Conservation (phyloP, 495 filamentous ascomycete species). For the Neurospora tetrasperma region DNA sequence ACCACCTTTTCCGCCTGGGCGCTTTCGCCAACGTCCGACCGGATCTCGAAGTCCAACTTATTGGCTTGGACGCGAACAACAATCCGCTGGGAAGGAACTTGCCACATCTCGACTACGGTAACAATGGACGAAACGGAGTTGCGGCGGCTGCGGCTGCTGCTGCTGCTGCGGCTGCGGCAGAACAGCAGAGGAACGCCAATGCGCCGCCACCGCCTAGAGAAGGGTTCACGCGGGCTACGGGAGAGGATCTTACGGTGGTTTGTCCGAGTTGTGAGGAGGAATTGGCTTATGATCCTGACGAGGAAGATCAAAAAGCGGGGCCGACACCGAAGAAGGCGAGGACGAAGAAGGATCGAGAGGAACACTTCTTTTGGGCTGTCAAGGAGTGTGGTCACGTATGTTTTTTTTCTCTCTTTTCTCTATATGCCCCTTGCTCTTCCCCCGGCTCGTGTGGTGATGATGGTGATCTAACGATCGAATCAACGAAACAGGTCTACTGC, state of each 20-base stretch:
- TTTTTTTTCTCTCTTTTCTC: neutral
- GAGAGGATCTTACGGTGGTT: constrained; percentile 29
- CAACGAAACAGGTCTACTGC: constrained; percentile 33
- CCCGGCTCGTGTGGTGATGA: neutral
- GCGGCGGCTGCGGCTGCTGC: neutral
- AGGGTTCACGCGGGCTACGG: constrained; percentile 34
- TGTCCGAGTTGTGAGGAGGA: constrained; percentile 39
- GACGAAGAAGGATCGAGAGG: constrained; percentile 31
- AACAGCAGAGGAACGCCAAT: constrained; percentile 18
- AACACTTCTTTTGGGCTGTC: constrained; percentile 42
- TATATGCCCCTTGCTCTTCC: neutral
- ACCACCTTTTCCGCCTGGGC: neutral
- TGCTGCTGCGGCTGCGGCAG: neutral
- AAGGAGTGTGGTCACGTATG: constrained; percentile 41
- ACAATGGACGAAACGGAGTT: constrained; percentile 14
- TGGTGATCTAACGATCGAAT: too few species aligned
- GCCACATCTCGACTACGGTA: constrained; percentile 22
- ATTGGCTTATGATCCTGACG: constrained; percentile 33
- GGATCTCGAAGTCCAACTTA: constrained; percentile 11
- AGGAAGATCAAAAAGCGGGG: constrained; percentile 1
- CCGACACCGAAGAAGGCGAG: constrained; percentile 27
- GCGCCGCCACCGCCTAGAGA: constrained; percentile 23
- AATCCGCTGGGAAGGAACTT: constrained; percentile 21
- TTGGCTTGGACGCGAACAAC: constrained; percentile 8
- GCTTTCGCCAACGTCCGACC: neutral